These are phyloP conservation scores for Nicotiana obtusifolia DNA, from an alignment of 257 asterid species.

Conservation along the genomic window DNA sequence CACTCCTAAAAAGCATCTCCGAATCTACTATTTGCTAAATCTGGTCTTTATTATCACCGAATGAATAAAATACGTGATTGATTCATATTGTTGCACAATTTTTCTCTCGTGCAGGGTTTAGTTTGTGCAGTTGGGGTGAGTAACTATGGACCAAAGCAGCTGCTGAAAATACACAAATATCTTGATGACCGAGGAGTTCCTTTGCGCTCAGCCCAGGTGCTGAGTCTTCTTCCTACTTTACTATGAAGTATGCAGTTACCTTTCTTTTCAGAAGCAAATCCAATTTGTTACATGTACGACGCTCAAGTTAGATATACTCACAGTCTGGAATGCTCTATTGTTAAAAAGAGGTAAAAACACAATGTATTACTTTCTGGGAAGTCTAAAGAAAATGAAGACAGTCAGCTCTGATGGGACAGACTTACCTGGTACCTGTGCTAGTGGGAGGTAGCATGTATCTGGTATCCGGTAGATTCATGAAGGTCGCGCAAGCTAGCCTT, in stretches of 20 bases:
- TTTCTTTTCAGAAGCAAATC: not conserved
- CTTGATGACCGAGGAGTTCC: slow-evolving; percentile 82
- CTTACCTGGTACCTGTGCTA: not conserved
- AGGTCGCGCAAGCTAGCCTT: not conserved
- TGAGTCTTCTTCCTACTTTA: not conserved
- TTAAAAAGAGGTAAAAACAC: not conserved
- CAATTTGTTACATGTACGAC: not conserved
- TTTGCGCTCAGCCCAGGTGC: slow-evolving; percentile 85
- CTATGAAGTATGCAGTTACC: not conserved
- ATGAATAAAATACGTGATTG: not conserved
- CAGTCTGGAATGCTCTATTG: not conserved
- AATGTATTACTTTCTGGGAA: not conserved
- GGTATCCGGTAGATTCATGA: not conserved
- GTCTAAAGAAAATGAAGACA: not conserved
- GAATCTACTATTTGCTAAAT: not conserved
- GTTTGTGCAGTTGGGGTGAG: slow-evolving; percentile 95
- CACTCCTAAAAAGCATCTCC: not conserved
- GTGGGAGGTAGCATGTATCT: not conserved
- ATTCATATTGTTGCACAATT: not conserved
- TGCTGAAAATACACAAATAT: slow-evolving; percentile 66
- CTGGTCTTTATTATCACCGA: not conserved
- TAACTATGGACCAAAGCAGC: slow-evolving; percentile 94
- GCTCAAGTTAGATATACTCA: not conserved
- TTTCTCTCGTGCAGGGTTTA: slow-evolving; percentile 48
- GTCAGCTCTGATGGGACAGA: not conserved